A percentile compares a stretch with the other conserved stretches of the same genome.
Conservation (phyloP, 805 yeast species). For the Zygoascus biomembranicola region DNA sequence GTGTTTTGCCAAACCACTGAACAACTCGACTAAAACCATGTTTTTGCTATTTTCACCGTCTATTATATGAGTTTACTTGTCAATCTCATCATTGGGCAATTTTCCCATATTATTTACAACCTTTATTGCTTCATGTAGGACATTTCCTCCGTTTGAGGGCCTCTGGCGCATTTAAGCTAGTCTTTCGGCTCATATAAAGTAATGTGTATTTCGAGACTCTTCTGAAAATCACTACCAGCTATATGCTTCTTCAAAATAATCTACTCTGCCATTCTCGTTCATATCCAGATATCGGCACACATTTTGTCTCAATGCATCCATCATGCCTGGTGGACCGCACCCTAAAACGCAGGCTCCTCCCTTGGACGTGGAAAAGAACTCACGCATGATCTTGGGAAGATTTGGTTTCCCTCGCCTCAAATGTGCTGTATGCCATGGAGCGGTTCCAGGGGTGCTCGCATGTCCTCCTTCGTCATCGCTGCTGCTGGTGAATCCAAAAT, state of each 20-base stretch:
- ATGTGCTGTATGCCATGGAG: constrained; percentile 1
- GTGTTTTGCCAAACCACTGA: too few relatives aligned
- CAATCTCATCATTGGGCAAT: too few relatives aligned
- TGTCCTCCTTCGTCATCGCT: background rate
- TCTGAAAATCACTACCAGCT: too few relatives aligned
- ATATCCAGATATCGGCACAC: constrained; percentile 37
- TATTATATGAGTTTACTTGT: too few relatives aligned
- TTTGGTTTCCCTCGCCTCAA: constrained; percentile 35
- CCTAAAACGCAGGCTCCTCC: constrained; percentile 45
- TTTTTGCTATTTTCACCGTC: too few relatives aligned
- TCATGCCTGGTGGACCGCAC: constrained; percentile 57
- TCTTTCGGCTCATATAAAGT: too few relatives aligned
- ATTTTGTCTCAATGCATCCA: constrained; percentile 46
- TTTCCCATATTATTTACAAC: too few relatives aligned
- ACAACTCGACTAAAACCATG: too few relatives aligned
- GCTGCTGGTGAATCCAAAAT: background rate
- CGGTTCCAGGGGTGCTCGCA: background rate
- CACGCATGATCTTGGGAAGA: constrained; percentile 32
- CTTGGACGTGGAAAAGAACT: constrained; percentile 31
- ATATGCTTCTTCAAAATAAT: constrained; percentile 68
- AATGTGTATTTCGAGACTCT: too few relatives aligned
- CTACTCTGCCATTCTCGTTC: constrained; percentile 42
- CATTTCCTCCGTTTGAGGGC: too few relatives aligned
- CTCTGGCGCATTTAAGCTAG: too few relatives aligned
- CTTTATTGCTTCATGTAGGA: too few relatives aligned